Evolutionary conservation across 768 basidiomycete species (phyloP).

Genomic region (Guyanaporus albipodus): DNA sequence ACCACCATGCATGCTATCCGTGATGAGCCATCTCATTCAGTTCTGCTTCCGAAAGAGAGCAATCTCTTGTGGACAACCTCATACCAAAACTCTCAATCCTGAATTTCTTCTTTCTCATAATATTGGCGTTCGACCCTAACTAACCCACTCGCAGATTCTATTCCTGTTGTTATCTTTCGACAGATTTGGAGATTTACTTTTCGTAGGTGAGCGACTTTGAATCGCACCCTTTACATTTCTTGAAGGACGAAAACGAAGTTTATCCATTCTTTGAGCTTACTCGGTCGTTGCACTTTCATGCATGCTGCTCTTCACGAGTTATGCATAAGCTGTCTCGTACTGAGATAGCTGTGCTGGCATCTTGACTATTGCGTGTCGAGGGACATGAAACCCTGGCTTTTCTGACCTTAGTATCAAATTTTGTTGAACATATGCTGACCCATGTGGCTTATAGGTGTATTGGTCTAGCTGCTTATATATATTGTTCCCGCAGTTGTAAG

Average conservation of each 20-base stretch:
- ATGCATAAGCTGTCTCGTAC: constrained; percentile 42
- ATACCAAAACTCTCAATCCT: constrained; percentile 49
- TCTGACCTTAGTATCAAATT: constrained; percentile 40
- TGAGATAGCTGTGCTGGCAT: constrained; percentile 42
- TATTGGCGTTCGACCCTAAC: constrained; percentile 3
- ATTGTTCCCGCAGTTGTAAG: no score
- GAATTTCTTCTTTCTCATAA: constrained; percentile 23
- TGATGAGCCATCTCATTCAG: constrained; percentile 57
- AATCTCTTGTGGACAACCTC: constrained; percentile 70
- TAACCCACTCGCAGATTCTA: not conserved
- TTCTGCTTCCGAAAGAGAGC: constrained; percentile 83
- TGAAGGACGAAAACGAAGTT: constrained; percentile 69
- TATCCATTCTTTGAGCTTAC: constrained; percentile 79
- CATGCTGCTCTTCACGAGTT: constrained; percentile 37
- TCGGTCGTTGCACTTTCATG: constrained; percentile 31
- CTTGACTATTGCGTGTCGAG: constrained; percentile 32
- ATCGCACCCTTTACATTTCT: not conserved
- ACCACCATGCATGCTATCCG: constrained; percentile 8
- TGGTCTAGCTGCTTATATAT: not conserved
- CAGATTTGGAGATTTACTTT: not conserved
- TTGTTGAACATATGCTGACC: constrained; percentile 4
- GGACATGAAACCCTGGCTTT: constrained; percentile 61
- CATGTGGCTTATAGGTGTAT: constrained; percentile 5
- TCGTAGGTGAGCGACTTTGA: not conserved
- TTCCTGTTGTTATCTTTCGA: not conserved